These are phyloP conservation scores for Polychytrium aggregatum DNA, from an alignment of 192 early-diverging fungal genomes.

Conservation along the genomic window DNA sequence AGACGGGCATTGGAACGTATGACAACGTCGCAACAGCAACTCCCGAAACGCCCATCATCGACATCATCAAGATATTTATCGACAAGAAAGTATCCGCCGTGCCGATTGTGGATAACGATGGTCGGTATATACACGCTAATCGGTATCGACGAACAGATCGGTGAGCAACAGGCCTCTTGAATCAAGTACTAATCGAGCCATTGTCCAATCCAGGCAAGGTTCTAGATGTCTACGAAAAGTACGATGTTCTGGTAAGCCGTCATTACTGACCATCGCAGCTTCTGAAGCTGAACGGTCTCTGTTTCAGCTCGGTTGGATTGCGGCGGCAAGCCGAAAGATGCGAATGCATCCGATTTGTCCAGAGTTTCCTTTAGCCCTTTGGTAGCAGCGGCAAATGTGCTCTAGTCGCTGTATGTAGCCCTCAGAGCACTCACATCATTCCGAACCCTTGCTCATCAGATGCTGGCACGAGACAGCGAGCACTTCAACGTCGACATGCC, in stretches of 20 bases:
- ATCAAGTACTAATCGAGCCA: no score
- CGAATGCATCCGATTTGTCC: no score
- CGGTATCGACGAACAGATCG: background rate
- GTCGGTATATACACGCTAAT: slow-evolving; percentile 16
- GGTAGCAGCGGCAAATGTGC: no score
- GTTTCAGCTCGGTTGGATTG: no score
- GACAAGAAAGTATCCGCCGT: slow-evolving; percentile 81
- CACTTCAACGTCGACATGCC: slow-evolving; percentile 75
- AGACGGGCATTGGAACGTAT: slow-evolving; percentile 82
- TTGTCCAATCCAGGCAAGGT: no score
- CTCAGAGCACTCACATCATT: no score
- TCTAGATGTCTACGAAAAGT: slow-evolving; percentile 86
- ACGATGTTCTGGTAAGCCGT: slow-evolving; percentile 76
- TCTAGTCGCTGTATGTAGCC: no score
- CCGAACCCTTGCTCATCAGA: no score
- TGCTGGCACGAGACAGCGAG: slow-evolving; percentile 39
- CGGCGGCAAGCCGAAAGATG: no score
- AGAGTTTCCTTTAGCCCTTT: no score
- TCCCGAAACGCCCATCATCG: slow-evolving; percentile 71
- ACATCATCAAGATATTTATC: slow-evolving; percentile 87
- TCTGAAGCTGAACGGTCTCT: no score
- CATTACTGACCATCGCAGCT: no score
- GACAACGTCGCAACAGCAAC: slow-evolving; percentile 68
- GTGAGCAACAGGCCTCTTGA: background rate
- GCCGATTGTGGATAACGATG: slow-evolving; percentile 81